Evolutionary conservation across 78 protist genomes (phyloP).

Genomic region (Dictyostelium citrinum): DNA sequence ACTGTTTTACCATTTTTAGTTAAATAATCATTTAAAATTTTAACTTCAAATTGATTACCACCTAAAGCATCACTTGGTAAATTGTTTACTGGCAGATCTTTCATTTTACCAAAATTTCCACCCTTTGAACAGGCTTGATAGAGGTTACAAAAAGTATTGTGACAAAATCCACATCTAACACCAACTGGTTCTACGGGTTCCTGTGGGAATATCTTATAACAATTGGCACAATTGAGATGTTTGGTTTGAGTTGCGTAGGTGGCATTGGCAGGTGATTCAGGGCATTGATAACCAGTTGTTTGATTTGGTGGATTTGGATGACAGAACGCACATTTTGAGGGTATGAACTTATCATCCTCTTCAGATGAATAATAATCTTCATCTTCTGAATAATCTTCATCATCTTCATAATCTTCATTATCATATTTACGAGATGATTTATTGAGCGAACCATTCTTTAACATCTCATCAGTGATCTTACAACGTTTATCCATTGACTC

Average conservation of each 20-base stretch:
- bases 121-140: constrained; percentile 5
- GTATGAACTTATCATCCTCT: background rate
- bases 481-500: constrained; percentile 39
- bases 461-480: constrained; percentile 48
- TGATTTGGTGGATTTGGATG: background rate
- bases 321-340: background rate
- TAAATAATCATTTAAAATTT: constrained; percentile 31
- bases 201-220: constrained; percentile 9
- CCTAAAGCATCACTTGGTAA: constrained; percentile 24
- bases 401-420: constrained; percentile 47
- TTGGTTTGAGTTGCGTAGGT: background rate
- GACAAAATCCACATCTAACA: constrained; percentile 46
- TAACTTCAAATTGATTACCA: constrained; percentile 66
- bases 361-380: constrained; percentile 20
- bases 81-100: background rate
- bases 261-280: background rate
- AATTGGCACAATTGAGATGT: constrained; percentile 7
- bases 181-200: background rate
- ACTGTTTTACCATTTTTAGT: background rate
- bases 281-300: constrained; percentile 42
- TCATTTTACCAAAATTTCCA: background rate
- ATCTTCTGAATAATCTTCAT: background rate
- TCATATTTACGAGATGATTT: constrained; percentile 21
- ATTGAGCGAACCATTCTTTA: background rate
- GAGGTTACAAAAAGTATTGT: constrained; percentile 5